These are phyloP conservation scores for Thecaphora thlaspeos DNA, from an alignment of 1,284 basidiomycete species.

Conservation along the genomic window DNA sequence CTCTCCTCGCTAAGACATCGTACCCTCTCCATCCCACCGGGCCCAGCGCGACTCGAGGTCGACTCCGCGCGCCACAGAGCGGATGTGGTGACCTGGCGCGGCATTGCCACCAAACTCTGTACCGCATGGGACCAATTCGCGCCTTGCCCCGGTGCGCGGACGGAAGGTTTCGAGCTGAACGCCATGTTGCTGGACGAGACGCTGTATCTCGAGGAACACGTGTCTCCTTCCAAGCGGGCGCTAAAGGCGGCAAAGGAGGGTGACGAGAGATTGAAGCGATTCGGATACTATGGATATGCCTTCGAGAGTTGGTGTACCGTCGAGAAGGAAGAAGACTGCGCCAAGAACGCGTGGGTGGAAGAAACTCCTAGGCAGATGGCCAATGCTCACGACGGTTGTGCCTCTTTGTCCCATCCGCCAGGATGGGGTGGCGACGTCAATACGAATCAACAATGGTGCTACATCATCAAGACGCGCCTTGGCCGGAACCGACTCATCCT, in stretches of 20 bases:
- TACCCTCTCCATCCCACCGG: conserved; percentile 10
- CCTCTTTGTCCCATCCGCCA: conserved; percentile 3
- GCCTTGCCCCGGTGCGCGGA: conserved; percentile 34
- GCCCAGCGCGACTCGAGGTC: conserved; percentile 3
- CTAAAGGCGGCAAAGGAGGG: conserved; percentile 65
- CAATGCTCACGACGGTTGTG: conserved; percentile 59
- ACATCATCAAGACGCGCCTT: conserved; percentile 83
- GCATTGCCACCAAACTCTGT: conserved; percentile 77
- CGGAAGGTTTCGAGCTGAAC: conserved; percentile 61
- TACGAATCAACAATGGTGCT: conserved; percentile 95
- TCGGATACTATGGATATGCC: conserved; percentile 63
- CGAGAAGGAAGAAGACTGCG: conserved; percentile 9
- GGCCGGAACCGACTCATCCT: conserved; percentile 77
- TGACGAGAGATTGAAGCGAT: conserved; percentile 12
- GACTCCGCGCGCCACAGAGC: conserved; percentile 50
- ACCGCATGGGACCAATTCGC: conserved; percentile 34
- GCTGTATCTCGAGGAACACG: conserved; percentile 80
- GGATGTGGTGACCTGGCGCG: conserved; percentile 76
- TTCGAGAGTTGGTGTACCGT: conserved; percentile 84
- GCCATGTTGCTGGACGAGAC: conserved; percentile 62
- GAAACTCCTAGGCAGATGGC: too few relatives aligned
- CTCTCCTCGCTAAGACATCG: conserved; percentile 22
- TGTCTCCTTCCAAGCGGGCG: conserved; percentile 64
- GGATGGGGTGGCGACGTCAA: conserved; percentile 82
- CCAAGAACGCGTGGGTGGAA: conserved; percentile 18